These are phyloP conservation scores for Kingdonia uniflora DNA, from an alignment of 164 flowering plant species.

Conservation along the genomic window DNA sequence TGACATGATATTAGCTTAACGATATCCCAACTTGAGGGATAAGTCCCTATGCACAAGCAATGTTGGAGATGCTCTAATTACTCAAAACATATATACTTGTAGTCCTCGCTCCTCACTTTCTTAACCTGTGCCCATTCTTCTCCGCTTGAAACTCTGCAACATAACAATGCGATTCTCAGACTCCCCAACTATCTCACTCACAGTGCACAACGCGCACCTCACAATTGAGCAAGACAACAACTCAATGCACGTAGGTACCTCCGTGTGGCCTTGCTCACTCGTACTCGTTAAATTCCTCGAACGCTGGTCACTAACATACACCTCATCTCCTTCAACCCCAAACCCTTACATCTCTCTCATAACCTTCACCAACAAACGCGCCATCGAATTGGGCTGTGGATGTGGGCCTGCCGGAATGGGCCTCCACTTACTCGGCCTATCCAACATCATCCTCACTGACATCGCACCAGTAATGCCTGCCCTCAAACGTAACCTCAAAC, in stretches of 20 bases:
- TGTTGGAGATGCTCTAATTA: too few species aligned
- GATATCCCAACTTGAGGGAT: too few species aligned
- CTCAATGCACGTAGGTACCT: slow-evolving; percentile 93
- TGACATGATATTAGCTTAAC: too few species aligned
- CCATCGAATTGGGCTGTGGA: slow-evolving; percentile 76
- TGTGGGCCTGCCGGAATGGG: slow-evolving; percentile 93
- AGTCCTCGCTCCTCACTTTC: too few species aligned
- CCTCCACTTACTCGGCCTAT: slow-evolving; percentile 66
- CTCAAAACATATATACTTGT: too few species aligned
- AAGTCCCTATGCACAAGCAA: too few species aligned
- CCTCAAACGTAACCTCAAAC: slow-evolving; percentile 70
- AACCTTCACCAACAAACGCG: slow-evolving; percentile 51
- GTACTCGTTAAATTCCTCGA: slow-evolving; percentile 93
- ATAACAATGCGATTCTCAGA: slow-evolving; percentile 62
- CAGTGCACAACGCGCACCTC: slow-evolving; percentile 34
- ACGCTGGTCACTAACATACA: slow-evolving; percentile 40
- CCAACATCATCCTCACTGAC: slow-evolving; percentile 59
- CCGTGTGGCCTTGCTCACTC: slow-evolving; percentile 94
- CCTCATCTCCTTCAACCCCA: slow-evolving; percentile 16
- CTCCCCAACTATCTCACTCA: slow-evolving; percentile 69
- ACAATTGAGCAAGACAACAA: slow-evolving; percentile 84
- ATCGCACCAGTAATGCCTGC: slow-evolving; percentile 88
- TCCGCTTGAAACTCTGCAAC: too few species aligned
- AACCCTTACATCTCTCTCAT: slow-evolving; percentile 68
- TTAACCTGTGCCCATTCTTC: too few species aligned